phyloP scores from a whole-genome alignment of 2,329 filamentous ascomycete genomes.

The Verticillium nonalfalfae region DNA sequence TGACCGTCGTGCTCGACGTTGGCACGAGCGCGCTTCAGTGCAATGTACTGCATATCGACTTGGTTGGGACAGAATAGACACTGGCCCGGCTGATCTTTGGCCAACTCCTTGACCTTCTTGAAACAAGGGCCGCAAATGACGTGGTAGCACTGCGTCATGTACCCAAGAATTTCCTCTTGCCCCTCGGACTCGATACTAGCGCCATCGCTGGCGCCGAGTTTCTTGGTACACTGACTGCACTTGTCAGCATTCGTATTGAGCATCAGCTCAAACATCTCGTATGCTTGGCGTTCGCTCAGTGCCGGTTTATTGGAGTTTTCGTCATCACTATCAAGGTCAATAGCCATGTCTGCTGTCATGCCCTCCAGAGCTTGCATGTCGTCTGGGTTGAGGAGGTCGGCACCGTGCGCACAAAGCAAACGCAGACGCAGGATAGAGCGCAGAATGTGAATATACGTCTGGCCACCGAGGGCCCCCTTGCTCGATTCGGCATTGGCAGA shows the following conservation, averaged over 20 bases:
- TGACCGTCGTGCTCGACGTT: conserved; percentile 48
- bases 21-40: conserved; percentile 58
- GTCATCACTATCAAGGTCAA: conserved; percentile 79
- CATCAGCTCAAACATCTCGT: conserved; percentile 80
- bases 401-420: conserved; percentile 89
- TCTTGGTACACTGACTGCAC: conserved; percentile 65
- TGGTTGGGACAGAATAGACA: conserved; percentile 66
- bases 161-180: conserved; percentile 62
- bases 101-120: conserved; percentile 47
- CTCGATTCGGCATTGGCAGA: conserved; percentile 33
- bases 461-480: conserved; percentile 65
- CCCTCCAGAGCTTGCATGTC: conserved; percentile 78
- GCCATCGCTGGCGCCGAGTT: conserved; percentile 49
- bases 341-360: conserved; percentile 75
- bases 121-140: conserved; percentile 72
- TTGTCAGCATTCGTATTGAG: conserved; percentile 71
- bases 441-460: conserved; percentile 88
- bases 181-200: conserved; percentile 53
- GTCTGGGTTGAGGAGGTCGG: conserved; percentile 77
- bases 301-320: conserved; percentile 44
- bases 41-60: conserved; percentile 59
- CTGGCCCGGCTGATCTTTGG: conserved; percentile 37
- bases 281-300: conserved; percentile 66
- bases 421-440: conserved; percentile 87
- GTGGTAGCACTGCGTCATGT: conserved; percentile 84